phyloP scores from a whole-genome alignment of 2,329 filamentous ascomycete genomes.

The Parascedosporium putredinis region DNA sequence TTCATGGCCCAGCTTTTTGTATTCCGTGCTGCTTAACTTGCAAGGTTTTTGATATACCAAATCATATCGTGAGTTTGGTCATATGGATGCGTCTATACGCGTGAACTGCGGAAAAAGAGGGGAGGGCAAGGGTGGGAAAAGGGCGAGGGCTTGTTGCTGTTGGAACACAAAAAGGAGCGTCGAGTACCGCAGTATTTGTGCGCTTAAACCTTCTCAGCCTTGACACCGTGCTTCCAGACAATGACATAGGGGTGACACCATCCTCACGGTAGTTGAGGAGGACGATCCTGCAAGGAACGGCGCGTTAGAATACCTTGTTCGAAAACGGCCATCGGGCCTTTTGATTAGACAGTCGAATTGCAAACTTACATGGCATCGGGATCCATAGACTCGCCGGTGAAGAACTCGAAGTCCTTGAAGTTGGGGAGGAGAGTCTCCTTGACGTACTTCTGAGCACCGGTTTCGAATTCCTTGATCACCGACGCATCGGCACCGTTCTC shows the following conservation, averaged over 20 bases:
- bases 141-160: not conserved
- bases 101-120: constrained; percentile 5
- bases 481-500: constrained; percentile 51
- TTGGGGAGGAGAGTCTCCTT: constrained; percentile 73
- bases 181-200: not conserved
- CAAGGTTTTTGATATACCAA: not conserved
- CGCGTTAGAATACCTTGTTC: no score
- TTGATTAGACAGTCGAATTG: constrained; percentile 11
- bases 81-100: constrained; percentile 5
- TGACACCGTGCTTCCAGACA: constrained; percentile 91
- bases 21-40: not conserved
- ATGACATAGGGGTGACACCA: constrained; percentile 77
- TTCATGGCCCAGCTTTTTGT: not conserved
- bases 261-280: constrained; percentile 98
- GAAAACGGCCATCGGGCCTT: no score
- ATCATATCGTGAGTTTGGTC: constrained; percentile 2
- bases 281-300: constrained; percentile 53
- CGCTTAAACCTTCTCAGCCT: constrained; percentile 79
- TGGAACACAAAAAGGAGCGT: not conserved
- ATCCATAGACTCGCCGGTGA: constrained; percentile 85
- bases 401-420: constrained; percentile 96
- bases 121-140: not conserved
- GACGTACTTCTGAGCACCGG: constrained; percentile 59
- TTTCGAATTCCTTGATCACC: constrained; percentile 69
- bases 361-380: constrained; percentile 84